These are phyloP conservation scores for Solanum rostratum DNA, from an alignment of 257 asterid species.

Conservation along the genomic window DNA sequence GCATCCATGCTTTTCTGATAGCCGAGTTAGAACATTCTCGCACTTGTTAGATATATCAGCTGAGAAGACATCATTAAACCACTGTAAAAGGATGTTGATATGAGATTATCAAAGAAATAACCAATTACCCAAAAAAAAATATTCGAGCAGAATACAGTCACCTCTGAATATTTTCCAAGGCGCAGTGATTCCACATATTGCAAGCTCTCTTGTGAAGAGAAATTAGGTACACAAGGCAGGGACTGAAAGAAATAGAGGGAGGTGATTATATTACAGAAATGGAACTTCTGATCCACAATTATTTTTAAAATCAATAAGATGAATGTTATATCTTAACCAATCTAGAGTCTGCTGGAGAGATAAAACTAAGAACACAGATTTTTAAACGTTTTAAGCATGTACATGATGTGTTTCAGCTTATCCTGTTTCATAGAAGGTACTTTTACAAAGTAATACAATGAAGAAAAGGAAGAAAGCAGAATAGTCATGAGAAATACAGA, in stretches of 20 bases:
- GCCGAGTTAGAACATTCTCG: constrained; percentile 60
- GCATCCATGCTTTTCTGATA: constrained; percentile 75
- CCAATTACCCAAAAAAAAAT: constrained; percentile 8
- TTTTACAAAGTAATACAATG: background rate
- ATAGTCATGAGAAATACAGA: background rate
- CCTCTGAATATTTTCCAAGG: constrained; percentile 91
- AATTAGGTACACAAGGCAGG: constrained; percentile 65
- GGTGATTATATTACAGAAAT: background rate
- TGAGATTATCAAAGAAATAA: too few relatives aligned
- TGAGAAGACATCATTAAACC: constrained; percentile 94
- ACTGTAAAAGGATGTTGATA: constrained; percentile 2
- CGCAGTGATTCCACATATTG: constrained; percentile 39
- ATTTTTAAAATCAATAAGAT: background rate
- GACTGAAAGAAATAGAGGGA: constrained; percentile 40
- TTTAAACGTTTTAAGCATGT: background rate
- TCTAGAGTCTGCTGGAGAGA: background rate
- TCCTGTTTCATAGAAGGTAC: background rate
- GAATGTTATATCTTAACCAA: background rate
- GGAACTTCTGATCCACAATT: background rate
- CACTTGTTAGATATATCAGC: constrained; percentile 75
- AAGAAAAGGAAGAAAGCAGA: background rate
- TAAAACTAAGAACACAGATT: background rate
- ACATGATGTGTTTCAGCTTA: background rate
- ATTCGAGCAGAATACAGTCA: too few relatives aligned
- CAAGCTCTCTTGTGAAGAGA: constrained; percentile 35